A percentile compares a stretch with the other conserved stretches of the same genome.
phyloP scores from a whole-genome alignment of 345 rosid species.

The Eucalyptus cloeziana region DNA sequence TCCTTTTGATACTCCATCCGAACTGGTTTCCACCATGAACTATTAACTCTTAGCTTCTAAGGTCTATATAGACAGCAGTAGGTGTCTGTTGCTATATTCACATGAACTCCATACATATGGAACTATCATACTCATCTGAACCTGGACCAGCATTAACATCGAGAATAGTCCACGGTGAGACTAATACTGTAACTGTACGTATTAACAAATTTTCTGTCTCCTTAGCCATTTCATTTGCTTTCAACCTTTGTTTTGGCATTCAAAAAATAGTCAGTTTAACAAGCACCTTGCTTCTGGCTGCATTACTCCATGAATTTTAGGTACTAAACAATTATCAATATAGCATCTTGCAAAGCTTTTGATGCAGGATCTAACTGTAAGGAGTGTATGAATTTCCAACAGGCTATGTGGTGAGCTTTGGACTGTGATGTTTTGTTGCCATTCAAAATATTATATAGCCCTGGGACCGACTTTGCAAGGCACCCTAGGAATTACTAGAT shows the following conservation, averaged over 20 bases:
- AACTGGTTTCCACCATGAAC: neutral
- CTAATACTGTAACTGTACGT: neutral
- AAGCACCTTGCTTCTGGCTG: neutral
- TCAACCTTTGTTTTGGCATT: neutral
- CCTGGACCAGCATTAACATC: neutral
- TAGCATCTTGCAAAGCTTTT: neutral
- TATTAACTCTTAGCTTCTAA: no score
- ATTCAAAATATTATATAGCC: no score
- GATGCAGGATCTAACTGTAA: no score
- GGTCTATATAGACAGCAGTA: neutral
- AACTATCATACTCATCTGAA: neutral
- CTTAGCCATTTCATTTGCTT: fast-evolving
- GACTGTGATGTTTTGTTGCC: neutral
- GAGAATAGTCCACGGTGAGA: neutral
- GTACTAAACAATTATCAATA: neutral
- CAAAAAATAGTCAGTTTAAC: neutral
- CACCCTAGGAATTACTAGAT: neutral
- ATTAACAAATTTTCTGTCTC: neutral
- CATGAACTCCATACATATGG: neutral
- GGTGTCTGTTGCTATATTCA: neutral
- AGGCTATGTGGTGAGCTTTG: neutral
- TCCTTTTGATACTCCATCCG: neutral
- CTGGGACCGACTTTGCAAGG: neutral
- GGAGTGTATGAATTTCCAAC: neutral
- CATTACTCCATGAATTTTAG: no score